Evolutionary conservation across 495 filamentous ascomycete species (phyloP).

Genomic region (Bombardia bombarda): DNA sequence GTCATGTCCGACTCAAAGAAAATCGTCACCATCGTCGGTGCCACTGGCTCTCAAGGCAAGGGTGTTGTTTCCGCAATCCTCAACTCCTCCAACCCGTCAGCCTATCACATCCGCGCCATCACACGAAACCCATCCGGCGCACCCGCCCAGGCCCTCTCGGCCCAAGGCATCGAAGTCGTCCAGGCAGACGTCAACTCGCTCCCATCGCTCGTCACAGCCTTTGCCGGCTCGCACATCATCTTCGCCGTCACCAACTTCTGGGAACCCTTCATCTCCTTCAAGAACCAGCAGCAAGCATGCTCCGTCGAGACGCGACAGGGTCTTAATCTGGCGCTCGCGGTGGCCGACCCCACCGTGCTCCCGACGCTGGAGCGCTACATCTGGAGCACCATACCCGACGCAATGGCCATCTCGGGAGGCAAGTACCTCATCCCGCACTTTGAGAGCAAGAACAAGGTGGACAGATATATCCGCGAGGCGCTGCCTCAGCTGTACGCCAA

Average conservation of each 20-base stretch:
- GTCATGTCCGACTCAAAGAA: constrained; percentile 16
- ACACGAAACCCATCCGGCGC: constrained; percentile 45
- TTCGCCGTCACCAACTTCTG: constrained; percentile 55
- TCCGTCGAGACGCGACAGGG: constrained; percentile 49
- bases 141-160: constrained; percentile 32
- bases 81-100: constrained; percentile 38
- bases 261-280: constrained; percentile 28
- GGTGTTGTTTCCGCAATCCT: constrained; percentile 47
- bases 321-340: constrained; percentile 47
- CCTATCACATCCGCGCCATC: constrained; percentile 50
- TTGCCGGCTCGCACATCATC: constrained; percentile 46
- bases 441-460: constrained; percentile 29
- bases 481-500: constrained; percentile 17
- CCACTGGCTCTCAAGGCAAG: constrained; percentile 56
- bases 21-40: constrained; percentile 53
- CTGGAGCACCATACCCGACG: constrained; percentile 34
- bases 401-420: constrained; percentile 14
- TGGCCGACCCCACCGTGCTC: constrained; percentile 36
- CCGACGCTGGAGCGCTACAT: constrained; percentile 40
- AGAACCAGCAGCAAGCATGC: constrained; percentile 26
- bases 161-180: constrained; percentile 36
- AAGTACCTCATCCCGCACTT: constrained; percentile 31
- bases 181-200: constrained; percentile 45
- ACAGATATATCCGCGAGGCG: constrained; percentile 27
- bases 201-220: constrained; percentile 37